Base-by-base conservation (phyloP, 495 filamentous ascomycete species). In the Hypoxylon lienhwacheense region DNA sequence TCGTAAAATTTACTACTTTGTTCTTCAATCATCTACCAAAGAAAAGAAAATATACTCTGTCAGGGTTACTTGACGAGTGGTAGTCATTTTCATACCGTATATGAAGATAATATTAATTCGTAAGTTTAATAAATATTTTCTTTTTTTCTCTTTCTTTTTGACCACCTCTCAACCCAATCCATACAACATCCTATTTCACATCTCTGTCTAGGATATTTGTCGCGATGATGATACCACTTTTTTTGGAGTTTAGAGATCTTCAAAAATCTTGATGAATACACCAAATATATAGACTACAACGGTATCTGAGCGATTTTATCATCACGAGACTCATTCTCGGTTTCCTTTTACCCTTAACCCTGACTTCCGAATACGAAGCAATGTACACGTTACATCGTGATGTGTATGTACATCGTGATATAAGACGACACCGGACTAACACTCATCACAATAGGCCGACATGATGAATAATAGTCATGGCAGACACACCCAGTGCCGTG, bases 261-360 rank as follows among this genome's bases (percentile, higher is more conserved):
- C 37, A 41, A 45, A 82, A 76, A 83, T 77, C 81, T 82, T 87
- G 65, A 77, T 96, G 90, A 80, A 78, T 75, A 81, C 77, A n/a
- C 75, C 73, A 71, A 81, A 82, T 69, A 80, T 79, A 81, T 79
- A 87, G 90, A 95, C 91, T 96, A 95, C 91, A 95, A 95, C 91
- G 91, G 91, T 96, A 95, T 96, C 91, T 95, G 91, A 95, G 82
- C 79, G 77, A 73, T 73, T 59, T 47, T 28, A 43, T 17, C 47
- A 41, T 53, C 2, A 8, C 12, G 14, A 12, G 24, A 26, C 24
- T 22, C 15, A 41, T 19, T 19, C 11, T 20, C 21, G 8, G 17
- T 25, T 22, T 41, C 35, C 10, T 34, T n/a, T n/a, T 19, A 24
- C 35, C 24, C 42, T 24, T 31, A 33, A 39, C 19, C n/a, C 16